A percentile compares a stretch with the other conserved stretches of the same genome.
These are phyloP conservation scores for Juglanconis oblonga DNA, from an alignment of 2,329 filamentous ascomycete species.

Conservation along the genomic window DNA sequence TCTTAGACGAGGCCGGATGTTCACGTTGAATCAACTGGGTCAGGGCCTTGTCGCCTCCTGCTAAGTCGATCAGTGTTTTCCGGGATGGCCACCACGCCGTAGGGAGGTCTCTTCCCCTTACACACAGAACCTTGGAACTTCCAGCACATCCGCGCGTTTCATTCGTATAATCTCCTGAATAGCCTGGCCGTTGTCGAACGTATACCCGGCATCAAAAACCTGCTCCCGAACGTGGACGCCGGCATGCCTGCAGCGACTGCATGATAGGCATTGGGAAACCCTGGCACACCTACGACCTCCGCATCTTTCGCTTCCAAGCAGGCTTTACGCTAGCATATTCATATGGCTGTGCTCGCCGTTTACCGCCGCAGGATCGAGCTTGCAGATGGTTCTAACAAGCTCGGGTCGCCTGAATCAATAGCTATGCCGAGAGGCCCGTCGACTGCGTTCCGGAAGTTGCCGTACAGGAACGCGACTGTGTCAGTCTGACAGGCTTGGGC, in stretches of 20 bases:
- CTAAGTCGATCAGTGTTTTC: neutral
- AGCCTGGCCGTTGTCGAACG: neutral
- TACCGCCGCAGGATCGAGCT: neutral
- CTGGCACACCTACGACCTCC: neutral
- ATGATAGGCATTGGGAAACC: neutral
- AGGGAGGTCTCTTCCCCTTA: neutral
- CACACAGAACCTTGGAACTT: neutral
- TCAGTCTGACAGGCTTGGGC: neutral
- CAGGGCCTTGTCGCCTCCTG: neutral
- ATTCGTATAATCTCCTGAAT: neutral
- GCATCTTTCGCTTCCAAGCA: neutral
- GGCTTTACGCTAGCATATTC: neutral
- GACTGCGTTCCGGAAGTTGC: neutral
- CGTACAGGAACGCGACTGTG: neutral
- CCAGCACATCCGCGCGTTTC: neutral
- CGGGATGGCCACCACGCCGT: neutral
- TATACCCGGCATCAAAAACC: neutral
- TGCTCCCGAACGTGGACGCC: neutral
- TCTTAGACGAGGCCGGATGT: neutral
- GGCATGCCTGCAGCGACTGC: neutral
- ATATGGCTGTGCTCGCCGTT: neutral
- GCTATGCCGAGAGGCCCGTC: neutral
- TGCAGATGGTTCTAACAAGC: neutral
- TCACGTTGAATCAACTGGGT: neutral
- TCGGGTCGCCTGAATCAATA: neutral